These are phyloP conservation scores for Kalanchoe fedtschenkoi DNA, from an alignment of 164 flowering plant species.

Conservation along the genomic window DNA sequence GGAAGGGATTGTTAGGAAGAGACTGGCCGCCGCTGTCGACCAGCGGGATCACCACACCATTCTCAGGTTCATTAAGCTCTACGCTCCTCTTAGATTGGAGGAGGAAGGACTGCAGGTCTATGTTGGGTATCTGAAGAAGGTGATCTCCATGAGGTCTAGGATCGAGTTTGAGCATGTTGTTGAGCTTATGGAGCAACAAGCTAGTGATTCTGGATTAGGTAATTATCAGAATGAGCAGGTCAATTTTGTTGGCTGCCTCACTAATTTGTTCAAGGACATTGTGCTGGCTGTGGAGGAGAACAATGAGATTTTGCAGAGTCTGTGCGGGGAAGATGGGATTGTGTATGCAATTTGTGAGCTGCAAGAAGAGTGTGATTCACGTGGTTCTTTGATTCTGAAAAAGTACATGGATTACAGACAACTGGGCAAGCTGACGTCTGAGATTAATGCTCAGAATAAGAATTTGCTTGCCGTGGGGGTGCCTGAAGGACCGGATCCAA, in stretches of 20 bases:
- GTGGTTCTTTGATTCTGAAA: constrained; percentile 56
- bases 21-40: constrained; percentile 53
- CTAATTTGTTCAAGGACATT: constrained; percentile 80
- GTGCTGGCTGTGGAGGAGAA: constrained; percentile 84
- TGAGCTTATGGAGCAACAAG: constrained; percentile 56
- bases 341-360: constrained; percentile 82
- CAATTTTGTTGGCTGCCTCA: constrained; percentile 65
- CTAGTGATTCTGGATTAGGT: neutral
- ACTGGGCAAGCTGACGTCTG: constrained; percentile 48
- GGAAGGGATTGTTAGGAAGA: constrained; percentile 59
- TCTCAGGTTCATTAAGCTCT: constrained; percentile 49
- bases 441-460: constrained; percentile 67
- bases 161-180: constrained; percentile 60
- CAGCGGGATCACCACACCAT: constrained; percentile 60
- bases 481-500: constrained; percentile 80
- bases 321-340: constrained; percentile 86
- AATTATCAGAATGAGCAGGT: constrained; percentile 21
- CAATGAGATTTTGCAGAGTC: constrained; percentile 49
- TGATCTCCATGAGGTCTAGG: constrained; percentile 64
- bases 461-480: constrained; percentile 59
- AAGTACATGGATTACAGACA: constrained; percentile 82
- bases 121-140: constrained; percentile 70
- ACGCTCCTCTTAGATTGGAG: constrained; percentile 48
- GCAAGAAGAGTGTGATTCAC: constrained; percentile 83
- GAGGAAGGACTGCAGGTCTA: constrained; percentile 86